Evolutionary conservation across 306 rosid genomes (phyloP).

Genomic region (Vigna radiata): DNA sequence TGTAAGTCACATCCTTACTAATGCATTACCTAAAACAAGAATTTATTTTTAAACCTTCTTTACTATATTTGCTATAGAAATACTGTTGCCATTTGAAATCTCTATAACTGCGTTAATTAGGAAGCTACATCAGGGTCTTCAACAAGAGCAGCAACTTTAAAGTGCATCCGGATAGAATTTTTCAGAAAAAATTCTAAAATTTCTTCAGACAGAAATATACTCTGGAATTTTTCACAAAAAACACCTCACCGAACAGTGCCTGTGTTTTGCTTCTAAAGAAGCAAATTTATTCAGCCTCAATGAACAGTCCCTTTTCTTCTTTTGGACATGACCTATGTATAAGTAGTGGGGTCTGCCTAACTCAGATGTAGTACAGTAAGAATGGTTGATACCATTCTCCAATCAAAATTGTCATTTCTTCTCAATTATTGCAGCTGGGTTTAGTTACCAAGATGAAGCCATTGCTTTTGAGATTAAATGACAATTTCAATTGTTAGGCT

Average conservation of each 20-base stretch:
- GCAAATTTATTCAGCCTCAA: neutral
- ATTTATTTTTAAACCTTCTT: neutral
- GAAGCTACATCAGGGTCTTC: slow-evolving; percentile 9
- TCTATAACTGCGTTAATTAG: neutral
- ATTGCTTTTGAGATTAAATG: neutral
- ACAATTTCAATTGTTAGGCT: neutral
- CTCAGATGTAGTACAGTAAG: neutral
- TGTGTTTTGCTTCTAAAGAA: slow-evolving; percentile 17
- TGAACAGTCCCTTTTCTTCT: neutral
- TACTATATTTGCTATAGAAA: slow-evolving; percentile 3
- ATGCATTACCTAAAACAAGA: slow-evolving; percentile 10
- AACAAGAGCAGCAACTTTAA: slow-evolving; percentile 20
- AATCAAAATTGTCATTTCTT: neutral
- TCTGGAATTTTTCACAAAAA: slow-evolving; percentile 15
- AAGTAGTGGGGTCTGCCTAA: neutral
- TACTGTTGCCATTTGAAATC: neutral
- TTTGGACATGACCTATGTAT: neutral
- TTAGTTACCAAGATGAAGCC: neutral
- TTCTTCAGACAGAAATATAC: neutral
- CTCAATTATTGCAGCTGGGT: too few relatives aligned
- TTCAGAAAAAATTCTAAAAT: neutral
- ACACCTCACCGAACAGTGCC: slow-evolving; percentile 3
- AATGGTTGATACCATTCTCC: neutral
- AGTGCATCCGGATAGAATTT: neutral
- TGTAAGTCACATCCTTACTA: neutral